Conservation (phyloP, 2,329 filamentous ascomycete species). For the Lachnum nothofagi region DNA sequence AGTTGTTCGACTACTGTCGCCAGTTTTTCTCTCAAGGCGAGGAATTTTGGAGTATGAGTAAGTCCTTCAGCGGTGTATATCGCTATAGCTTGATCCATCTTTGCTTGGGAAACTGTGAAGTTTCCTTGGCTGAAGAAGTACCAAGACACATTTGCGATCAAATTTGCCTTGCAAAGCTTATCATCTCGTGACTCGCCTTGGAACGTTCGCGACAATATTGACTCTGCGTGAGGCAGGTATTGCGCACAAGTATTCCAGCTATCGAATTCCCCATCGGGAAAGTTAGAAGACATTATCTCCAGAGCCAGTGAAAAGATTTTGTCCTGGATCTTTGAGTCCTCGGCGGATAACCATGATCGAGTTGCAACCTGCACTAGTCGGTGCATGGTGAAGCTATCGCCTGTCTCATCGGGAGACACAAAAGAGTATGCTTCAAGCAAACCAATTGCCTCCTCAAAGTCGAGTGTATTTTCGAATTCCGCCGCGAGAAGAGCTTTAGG, state of each 20-base stretch:
- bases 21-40: not conserved
- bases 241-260: slow-evolving; percentile 1
- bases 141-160: not conserved
- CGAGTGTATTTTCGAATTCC: not conserved
- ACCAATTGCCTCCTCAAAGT: slow-evolving; percentile 3
- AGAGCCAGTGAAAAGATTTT: not conserved
- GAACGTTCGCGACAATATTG: not conserved
- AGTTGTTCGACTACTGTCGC: not conserved
- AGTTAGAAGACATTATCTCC: not conserved
- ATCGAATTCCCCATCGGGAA: not conserved
- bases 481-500: not conserved
- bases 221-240: not conserved
- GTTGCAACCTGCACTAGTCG: slow-evolving; percentile 3
- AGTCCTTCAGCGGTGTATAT: not conserved
- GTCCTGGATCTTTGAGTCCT: no score
- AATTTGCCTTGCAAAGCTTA: not conserved
- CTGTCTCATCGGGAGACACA: not conserved
- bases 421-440: slow-evolving; percentile 1
- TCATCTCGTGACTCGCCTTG: not conserved
- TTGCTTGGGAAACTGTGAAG: not conserved
- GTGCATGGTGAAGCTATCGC: not conserved
- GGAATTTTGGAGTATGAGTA: not conserved
- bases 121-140: not conserved
- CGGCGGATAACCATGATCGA: slow-evolving; percentile 1
- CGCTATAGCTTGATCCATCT: not conserved